phyloP scores from a whole-genome alignment of 805 yeast species.

The Candida qinlingensis region DNA sequence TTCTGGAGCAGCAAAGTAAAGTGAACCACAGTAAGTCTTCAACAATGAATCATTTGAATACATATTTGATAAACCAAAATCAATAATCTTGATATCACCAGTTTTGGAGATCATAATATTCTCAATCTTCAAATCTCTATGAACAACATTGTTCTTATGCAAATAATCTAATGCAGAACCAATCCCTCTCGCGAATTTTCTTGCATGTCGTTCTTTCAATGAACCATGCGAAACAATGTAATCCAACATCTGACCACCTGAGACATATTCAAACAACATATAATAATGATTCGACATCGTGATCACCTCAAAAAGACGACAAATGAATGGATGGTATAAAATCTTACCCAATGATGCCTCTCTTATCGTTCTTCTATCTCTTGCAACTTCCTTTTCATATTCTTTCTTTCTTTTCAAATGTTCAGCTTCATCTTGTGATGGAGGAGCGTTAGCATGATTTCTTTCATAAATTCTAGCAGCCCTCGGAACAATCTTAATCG shows the following conservation, averaged over 20 bases:
- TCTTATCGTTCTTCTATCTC: slow-evolving; percentile 88
- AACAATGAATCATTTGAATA: slow-evolving; percentile 66
- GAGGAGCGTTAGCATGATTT: slow-evolving; percentile 64
- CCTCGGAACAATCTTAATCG: slow-evolving; percentile 87
- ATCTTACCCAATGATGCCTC: slow-evolving; percentile 93
- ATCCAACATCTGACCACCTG: slow-evolving; percentile 97
- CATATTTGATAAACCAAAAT: slow-evolving; percentile 90
- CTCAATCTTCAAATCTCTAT: slow-evolving; percentile 93
- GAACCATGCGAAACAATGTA: slow-evolving; percentile 96
- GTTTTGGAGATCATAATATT: slow-evolving; percentile 89
- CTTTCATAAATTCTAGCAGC: slow-evolving; percentile 76
- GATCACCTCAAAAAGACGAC: slow-evolving; percentile 87
- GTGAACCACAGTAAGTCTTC: slow-evolving; percentile 94
- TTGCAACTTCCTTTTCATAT: slow-evolving; percentile 74
- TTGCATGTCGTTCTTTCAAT: slow-evolving; percentile 86
- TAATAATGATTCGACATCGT: slow-evolving; percentile 96
- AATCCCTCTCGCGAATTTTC: slow-evolving; percentile 91
- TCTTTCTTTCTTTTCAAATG: slow-evolving; percentile 60
- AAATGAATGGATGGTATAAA: slow-evolving; percentile 86
- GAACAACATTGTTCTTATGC: slow-evolving; percentile 92
- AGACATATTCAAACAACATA: slow-evolving; percentile 93
- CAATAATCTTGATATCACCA: slow-evolving; percentile 94
- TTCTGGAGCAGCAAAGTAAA: slow-evolving; percentile 98
- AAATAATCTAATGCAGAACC: slow-evolving; percentile 91
- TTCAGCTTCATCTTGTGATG: slow-evolving; percentile 55